Evolutionary conservation across 2,329 filamentous ascomycete species (phyloP).

Genomic region (Apiospora aurea): DNA sequence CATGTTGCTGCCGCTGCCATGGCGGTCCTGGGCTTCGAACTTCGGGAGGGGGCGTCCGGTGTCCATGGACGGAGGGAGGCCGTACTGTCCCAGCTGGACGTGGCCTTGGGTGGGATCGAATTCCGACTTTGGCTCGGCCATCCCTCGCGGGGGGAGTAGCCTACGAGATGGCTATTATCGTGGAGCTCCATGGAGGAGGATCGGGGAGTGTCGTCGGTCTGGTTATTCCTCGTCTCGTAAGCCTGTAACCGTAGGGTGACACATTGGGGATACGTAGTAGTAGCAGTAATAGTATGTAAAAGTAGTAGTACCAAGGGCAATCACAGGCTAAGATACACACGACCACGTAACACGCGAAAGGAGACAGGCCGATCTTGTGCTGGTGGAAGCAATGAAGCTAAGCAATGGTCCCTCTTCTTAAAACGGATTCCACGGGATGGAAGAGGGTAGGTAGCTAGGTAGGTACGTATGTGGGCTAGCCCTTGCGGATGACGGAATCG

Average conservation of each 20-base stretch:
- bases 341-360: neutral
- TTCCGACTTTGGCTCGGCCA: conserved; percentile 17
- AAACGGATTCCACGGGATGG: conserved; percentile 6
- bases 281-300: too few relatives aligned
- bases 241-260: neutral
- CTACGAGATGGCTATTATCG: conserved; percentile 8
- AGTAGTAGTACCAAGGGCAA: neutral
- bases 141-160: neutral
- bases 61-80: neutral
- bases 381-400: neutral
- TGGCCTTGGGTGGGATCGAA: neutral
- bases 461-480: neutral
- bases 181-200: conserved; percentile 4
- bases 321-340: neutral
- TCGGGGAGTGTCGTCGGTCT: neutral
- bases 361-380: neutral
- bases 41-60: conserved; percentile 20
- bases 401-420: neutral
- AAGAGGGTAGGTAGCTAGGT: neutral
- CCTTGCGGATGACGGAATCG: conserved; percentile 19
- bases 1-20: too few relatives aligned
- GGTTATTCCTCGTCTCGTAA: neutral
- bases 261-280: neutral
- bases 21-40: conserved; percentile 22
- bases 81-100: conserved; percentile 4